Conservation (phyloP, 208 protist species). For the Leishmania turanica region DNA sequence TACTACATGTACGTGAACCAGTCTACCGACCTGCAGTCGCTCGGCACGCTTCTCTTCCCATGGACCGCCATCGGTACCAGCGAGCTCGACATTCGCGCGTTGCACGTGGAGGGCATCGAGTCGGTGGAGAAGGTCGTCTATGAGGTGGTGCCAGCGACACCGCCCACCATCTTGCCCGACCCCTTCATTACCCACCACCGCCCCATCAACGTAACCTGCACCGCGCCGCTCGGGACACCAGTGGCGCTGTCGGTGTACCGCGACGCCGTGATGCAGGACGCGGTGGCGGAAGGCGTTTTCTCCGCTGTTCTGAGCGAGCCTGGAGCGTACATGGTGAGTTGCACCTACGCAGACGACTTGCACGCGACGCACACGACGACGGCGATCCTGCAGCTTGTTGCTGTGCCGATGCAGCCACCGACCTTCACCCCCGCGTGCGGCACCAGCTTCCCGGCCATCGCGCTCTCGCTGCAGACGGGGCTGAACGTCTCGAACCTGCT, state of each 20-base stretch:
- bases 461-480: conserved; percentile 32
- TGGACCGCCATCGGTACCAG: conserved; percentile 34
- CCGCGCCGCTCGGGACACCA: conserved; percentile 26
- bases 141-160: conserved; percentile 35
- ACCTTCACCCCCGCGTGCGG: conserved; percentile 45
- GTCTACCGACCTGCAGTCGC: conserved; percentile 13
- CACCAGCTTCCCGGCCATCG: conserved; percentile 36
- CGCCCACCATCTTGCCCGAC: conserved; percentile 33
- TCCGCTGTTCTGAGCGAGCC: conserved; percentile 21
- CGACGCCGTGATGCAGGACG: conserved; percentile 9
- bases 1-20: conserved; percentile 58
- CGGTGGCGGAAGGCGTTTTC: conserved; percentile 25
- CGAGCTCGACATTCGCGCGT: conserved; percentile 31
- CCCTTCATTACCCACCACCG: conserved; percentile 23
- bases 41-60: conserved; percentile 30
- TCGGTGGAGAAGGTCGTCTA: conserved; percentile 35
- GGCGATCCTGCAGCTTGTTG: conserved; percentile 24
- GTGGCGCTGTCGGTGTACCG: conserved; percentile 24
- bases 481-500: conserved; percentile 30
- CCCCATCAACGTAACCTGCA: conserved; percentile 48
- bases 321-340: conserved; percentile 49
- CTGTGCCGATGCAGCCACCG: conserved; percentile 38
- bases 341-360: conserved; percentile 56
- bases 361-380: conserved; percentile 22
- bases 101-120: conserved; percentile 47